Base-by-base conservation (phyloP, 2,329 filamentous ascomycete genomes). In the Stemphylium vesicarium region DNA sequence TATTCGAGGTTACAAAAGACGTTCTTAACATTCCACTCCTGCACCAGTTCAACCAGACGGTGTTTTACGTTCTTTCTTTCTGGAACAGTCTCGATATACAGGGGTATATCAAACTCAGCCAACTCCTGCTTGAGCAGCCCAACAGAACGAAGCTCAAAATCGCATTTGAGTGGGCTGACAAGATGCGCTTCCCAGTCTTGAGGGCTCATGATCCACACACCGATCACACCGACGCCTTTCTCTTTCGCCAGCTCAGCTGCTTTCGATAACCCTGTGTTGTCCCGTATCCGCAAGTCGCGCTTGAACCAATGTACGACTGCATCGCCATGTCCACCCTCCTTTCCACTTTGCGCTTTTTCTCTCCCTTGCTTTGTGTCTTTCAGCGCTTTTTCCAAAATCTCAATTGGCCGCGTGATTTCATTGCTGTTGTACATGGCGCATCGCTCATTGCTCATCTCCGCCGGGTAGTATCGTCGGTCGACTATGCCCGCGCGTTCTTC, bases 271-370 rank as follows among this genome's bases (percentile, higher is more conserved):
- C 85, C 85, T 8, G 84, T 88, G 71, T 96, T 96, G 72, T 97
- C 93, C 0, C 77, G 74, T 1, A 84, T 81, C 2, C 92, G 84
- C 45, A 96, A 76, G 72, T 96, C 93, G 68, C 85, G 86, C 76
- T 95, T 96, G 80, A 94, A 96, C 92, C 92, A 96, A 75, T 96
- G 91, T 0, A 96, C 84, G 0, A 96, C 88, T 0, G 87, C 85
- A 22, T 84, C 78, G 26, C 84, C 84, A 0, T 82, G 77, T 1
- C 77, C 58, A 39, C 42, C 45, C 29, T 38, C 16, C 26, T 58
- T 59, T 6, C 55, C 57, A 0, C 55, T 50, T 13, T 40, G 53
- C 11, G 89, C 81, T 1, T 77, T 74, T 24, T 80, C 78, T 8
- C 90, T 82, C 32, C 76, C 72, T 0, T 75, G 65, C 2, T 80